phyloP scores from a whole-genome alignment of 2,329 filamentous ascomycete species.

The Trichophyton benhamiae region DNA sequence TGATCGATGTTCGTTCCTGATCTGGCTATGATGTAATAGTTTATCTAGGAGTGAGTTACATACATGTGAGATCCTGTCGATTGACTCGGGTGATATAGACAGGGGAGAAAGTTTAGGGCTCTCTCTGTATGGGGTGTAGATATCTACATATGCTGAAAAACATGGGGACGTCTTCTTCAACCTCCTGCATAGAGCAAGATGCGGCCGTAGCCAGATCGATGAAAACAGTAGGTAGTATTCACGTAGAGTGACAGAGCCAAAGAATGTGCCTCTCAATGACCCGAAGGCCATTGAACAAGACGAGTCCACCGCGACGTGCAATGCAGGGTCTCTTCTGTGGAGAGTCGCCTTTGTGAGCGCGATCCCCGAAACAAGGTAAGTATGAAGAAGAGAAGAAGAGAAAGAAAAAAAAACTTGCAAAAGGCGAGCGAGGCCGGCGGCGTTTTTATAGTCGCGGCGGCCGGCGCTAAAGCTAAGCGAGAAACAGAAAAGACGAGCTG shows the following conservation, averaged over 20 bases:
- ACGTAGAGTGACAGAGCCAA: conserved; percentile 23
- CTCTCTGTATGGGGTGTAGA: neutral
- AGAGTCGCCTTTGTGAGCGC: conserved; percentile 36
- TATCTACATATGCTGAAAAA: neutral
- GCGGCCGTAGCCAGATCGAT: conserved; percentile 7
- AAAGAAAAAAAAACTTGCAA: conserved; percentile 22
- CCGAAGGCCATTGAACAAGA: conserved; percentile 38
- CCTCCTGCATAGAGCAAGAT: conserved; percentile 10
- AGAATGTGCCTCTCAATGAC: conserved; percentile 39
- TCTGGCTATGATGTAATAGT: neutral
- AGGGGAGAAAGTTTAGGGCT: neutral
- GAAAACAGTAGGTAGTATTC: conserved; percentile 7
- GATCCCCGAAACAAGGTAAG: conserved; percentile 40
- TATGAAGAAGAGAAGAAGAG: conserved; percentile 38
- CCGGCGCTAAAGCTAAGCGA: neutral
- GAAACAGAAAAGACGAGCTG: neutral
- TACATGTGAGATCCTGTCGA: no score
- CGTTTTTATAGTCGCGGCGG: conserved; percentile 22
- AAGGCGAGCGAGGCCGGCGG: neutral
- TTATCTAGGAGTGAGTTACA: neutral
- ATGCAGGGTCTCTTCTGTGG: conserved; percentile 42
- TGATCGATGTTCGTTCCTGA: neutral
- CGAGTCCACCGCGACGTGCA: conserved; percentile 44
- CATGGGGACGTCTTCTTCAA: conserved; percentile 9
- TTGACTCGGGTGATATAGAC: no score